Base-by-base conservation (phyloP, 2,329 filamentous ascomycete species). In the Pseudocercospora musae region DNA sequence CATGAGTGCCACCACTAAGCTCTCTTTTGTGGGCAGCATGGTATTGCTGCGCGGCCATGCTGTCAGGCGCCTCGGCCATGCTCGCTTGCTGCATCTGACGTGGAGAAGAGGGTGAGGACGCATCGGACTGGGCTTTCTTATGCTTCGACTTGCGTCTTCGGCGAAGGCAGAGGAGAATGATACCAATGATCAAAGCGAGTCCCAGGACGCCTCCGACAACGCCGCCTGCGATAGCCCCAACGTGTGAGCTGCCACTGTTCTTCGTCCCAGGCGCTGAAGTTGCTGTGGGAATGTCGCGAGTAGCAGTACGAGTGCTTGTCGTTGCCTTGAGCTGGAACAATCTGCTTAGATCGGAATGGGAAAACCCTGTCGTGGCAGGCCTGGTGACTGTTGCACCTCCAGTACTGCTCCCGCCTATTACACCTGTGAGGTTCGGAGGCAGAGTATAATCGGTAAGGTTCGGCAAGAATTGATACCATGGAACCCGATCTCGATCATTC, bases 381-480 rank as follows among this genome's bases (percentile, higher is more conserved):
- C 77, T 76, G 0, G 74, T 83, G 25, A 78, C 76, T 15, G 84
- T 85, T 10, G 86, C 85, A 31, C 80, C 80, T 60, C 86, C 86
- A 13, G 77, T 74, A 11, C 78, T 73, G 20, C 78, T 79, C 53
- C 84, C 84, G 55, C 84, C 84, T 57, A 86, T 76, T 10, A 78
- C 78, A 23, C 75, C 67, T 29, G 78, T 71, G 21, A 86, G 74
- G 25, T 78, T 77, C 6, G 75, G 69, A 4, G 84, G 84, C 5
- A 86, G 81, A 5, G 69, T 65, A 69, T 86, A 85, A 4, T 72
- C 70, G 11, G 79, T 81, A 31, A 84, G 74, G 42, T 79, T 79
- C 1, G 79, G 74, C 13, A 74, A 70, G 67, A 78, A 85, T 5
- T 78, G 71, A 59, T 78, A 75, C 83, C 83, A 85, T 8, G 73